Evolutionary conservation across 805 yeast genomes (phyloP), one percentile per base, ranked within the genome.

Genomic region (Metschnikowia shivogae): DNA sequence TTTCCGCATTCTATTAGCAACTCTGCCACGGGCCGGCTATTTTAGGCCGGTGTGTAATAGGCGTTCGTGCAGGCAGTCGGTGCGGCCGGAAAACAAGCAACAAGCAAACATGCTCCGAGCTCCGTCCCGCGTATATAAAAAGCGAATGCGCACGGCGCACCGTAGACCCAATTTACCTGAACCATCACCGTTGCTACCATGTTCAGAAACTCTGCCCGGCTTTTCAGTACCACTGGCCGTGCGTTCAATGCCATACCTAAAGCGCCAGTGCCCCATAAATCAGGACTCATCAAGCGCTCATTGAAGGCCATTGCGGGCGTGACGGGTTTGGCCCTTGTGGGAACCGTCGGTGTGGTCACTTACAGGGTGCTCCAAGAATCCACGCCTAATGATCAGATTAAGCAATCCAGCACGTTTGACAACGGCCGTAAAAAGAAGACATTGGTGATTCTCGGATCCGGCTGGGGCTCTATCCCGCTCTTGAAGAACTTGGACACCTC

Each of bases 391-490:
- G 67, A 72, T 13, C 89, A 84, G 60, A 55, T 67, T 39, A 81
- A 82, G 42, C 89, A 84, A 60, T 68, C 78, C n/a, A 73, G 79
- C 9, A 64, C 70, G 13, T 72, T 78, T 50, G 69, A 74, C 39
- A 73, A 72, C 52, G 88, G 86, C 46, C 78, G 78, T 46, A 67
- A 74, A 60, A 82, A 80, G 74, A 83, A 84, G 66, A 81, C 85
- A n/a, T 68, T 83, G 58, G 93, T 92, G 43, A 82, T 77, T 67
- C 79, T 80, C 61, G 95, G 95, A 50, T 82, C 96, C 19, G 98
- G 97, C 44, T 90, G 98, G 98, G 97, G 96, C 49, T 80, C 95
- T 10, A 84, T 90, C 43, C 82, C 96, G 6, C 70, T 89, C 49
- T 76, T 90, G 68, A 88, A 87, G 71, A 79, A 82, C 61, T 73